These are phyloP conservation scores for Xylaria hypoxylon DNA, from an alignment of 2,329 filamentous ascomycete species.

Conservation along the genomic window DNA sequence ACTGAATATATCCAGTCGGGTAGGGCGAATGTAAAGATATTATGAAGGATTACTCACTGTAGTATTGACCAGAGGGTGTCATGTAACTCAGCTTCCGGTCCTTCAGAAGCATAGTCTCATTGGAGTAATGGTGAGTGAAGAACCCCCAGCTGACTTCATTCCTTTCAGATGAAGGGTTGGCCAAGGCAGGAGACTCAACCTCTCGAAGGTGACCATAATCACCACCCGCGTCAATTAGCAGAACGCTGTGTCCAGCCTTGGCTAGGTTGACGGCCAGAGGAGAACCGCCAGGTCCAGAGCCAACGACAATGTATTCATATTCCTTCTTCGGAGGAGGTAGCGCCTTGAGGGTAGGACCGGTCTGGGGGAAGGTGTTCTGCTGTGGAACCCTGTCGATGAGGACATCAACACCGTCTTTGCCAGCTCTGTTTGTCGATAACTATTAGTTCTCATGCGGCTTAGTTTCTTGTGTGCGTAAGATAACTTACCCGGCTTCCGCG, in stretches of 20 bases:
- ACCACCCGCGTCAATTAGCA: slow-evolving; percentile 71
- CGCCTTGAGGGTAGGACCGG: slow-evolving; percentile 38
- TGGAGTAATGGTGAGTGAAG: slow-evolving; percentile 70
- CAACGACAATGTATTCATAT: slow-evolving; percentile 74
- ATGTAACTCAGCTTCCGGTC: slow-evolving; percentile 71
- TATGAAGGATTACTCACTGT: slow-evolving; percentile 51
- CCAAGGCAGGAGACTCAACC: slow-evolving; percentile 66
- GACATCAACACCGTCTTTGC: slow-evolving; percentile 36
- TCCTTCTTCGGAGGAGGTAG: slow-evolving; percentile 37
- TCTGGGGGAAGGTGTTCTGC: slow-evolving; percentile 43
- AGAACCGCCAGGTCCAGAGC: slow-evolving; percentile 70
- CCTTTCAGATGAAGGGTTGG: slow-evolving; percentile 66
- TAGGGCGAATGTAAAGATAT: background rate
- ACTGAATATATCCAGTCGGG: background rate
- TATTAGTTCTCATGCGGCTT: slow-evolving; percentile 15
- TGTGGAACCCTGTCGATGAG: slow-evolving; percentile 39
- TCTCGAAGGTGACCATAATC: slow-evolving; percentile 63
- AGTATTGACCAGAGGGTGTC: slow-evolving; percentile 61
- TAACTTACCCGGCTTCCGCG: slow-evolving; percentile 35
- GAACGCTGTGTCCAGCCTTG: slow-evolving; percentile 65
- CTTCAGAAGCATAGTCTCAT: slow-evolving; percentile 62
- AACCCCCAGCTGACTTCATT: slow-evolving; percentile 70
- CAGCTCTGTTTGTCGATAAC: slow-evolving; percentile 22
- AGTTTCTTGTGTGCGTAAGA: background rate
- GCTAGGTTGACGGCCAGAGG: slow-evolving; percentile 70